These are phyloP conservation scores for Acanthamoeba healyi DNA, from an alignment of 208 protist genomes.

Conservation along the genomic window DNA sequence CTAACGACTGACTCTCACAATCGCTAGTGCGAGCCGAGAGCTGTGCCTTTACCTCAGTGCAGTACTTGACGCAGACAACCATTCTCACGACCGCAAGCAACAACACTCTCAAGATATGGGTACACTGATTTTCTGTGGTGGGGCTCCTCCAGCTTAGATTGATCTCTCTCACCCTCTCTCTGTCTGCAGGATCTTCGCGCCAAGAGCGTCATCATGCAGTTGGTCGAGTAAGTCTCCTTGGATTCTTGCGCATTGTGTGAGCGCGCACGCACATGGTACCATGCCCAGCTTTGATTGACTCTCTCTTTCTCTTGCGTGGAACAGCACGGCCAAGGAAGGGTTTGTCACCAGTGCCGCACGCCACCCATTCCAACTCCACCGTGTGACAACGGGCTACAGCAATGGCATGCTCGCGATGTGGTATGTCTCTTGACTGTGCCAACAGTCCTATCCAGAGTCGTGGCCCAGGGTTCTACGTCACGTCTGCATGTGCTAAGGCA, in stretches of 20 bases:
- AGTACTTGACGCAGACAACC: background rate
- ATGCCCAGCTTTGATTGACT: no score
- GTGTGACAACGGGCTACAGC: background rate
- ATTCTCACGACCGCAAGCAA: background rate
- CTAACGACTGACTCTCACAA: no score
- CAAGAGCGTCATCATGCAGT: no score
- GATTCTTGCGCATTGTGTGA: background rate
- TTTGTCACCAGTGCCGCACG: background rate
- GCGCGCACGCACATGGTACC: background rate
- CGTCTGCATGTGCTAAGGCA: background rate
- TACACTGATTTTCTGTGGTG: background rate
- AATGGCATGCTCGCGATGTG: background rate
- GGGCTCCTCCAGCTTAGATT: no score
- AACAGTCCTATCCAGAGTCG: no score
- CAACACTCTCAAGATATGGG: constrained; percentile 1
- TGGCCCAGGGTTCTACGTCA: no score
- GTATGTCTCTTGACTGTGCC: background rate
- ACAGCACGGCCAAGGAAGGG: background rate
- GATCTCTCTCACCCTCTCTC: no score
- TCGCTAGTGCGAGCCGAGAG: background rate
- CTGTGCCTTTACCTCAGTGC: background rate
- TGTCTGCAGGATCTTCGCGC: no score
- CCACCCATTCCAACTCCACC: background rate
- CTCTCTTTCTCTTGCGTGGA: background rate
- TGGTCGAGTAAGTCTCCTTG: background rate